Evolutionary conservation across 139 green algal genomes (phyloP).

Genomic region (Chloropicon primus): DNA sequence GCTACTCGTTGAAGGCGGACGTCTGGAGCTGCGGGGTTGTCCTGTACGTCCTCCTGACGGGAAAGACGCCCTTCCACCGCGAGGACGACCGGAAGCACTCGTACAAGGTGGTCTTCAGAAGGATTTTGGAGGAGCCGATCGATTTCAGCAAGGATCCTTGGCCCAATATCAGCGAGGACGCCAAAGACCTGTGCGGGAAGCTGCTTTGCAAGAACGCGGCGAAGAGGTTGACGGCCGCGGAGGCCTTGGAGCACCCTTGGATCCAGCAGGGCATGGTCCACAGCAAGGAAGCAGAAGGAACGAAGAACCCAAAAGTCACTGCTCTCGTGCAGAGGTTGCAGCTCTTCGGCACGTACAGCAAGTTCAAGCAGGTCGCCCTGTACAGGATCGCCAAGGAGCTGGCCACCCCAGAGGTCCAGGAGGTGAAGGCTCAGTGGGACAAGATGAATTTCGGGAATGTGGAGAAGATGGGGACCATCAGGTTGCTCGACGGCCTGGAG

Average conservation of each 20-base stretch:
- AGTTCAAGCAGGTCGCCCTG: slow-evolving; percentile 82
- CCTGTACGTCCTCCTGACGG: background rate
- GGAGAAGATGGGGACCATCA: background rate
- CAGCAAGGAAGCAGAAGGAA: background rate
- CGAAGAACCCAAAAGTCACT: background rate
- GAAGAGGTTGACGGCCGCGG: background rate
- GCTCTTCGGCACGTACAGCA: slow-evolving; percentile 76
- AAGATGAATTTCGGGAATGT: background rate
- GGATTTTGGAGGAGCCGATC: slow-evolving; percentile 15
- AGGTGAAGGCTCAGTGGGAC: background rate
- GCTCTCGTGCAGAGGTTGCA: slow-evolving; percentile 75
- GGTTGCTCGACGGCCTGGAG: background rate
- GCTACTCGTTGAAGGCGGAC: background rate
- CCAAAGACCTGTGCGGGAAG: slow-evolving; percentile 53
- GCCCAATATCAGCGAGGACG: slow-evolving; percentile 46
- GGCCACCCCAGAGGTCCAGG: background rate
- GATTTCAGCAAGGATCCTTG: slow-evolving; percentile 29
- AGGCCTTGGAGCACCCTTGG: background rate
- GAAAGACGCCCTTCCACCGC: background rate
- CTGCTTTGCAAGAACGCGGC: slow-evolving; percentile 35
- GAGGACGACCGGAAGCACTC: background rate
- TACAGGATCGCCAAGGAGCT: slow-evolving; percentile 45
- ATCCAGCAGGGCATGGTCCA: background rate
- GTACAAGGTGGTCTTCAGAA: background rate
- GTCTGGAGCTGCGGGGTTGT: background rate